Conservation (phyloP, 2,329 filamentous ascomycete genomes). For the Aureobasidium zeae region DNA sequence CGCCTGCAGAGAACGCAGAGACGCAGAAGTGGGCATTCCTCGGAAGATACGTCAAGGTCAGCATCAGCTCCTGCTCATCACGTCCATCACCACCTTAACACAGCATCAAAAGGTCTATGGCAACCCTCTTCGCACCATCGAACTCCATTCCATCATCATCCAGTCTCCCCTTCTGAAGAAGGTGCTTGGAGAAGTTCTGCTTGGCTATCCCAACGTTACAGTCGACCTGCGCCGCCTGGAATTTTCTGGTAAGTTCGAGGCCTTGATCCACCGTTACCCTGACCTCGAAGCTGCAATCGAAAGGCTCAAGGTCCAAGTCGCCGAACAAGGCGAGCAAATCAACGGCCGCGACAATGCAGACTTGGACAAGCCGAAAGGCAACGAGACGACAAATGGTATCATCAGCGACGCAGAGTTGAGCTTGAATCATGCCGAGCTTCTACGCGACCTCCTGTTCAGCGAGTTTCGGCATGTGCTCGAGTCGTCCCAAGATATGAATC, state of each 20-base stretch:
- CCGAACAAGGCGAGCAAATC: background rate
- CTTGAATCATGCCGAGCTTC: slow-evolving; percentile 32
- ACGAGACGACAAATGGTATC: too few species aligned
- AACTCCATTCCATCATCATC: slow-evolving; percentile 54
- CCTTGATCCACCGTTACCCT: slow-evolving; percentile 57
- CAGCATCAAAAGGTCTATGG: slow-evolving; percentile 25
- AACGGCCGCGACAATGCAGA: background rate
- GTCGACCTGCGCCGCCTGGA: slow-evolving; percentile 51
- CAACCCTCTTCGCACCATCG: slow-evolving; percentile 51
- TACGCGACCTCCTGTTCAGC: slow-evolving; percentile 30
- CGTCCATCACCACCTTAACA: background rate
- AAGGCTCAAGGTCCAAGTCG: slow-evolving; percentile 18
- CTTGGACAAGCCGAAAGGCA: background rate
- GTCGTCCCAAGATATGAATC: slow-evolving; percentile 31
- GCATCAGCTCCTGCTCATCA: too few species aligned
- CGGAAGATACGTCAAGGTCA: slow-evolving; percentile 48
- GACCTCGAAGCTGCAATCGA: slow-evolving; percentile 34
- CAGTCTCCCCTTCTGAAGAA: slow-evolving; percentile 54
- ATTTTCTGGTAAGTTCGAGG: slow-evolving; percentile 52
- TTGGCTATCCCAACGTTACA: slow-evolving; percentile 52
- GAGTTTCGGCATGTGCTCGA: slow-evolving; percentile 37
- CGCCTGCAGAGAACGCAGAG: slow-evolving; percentile 51
- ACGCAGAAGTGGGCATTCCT: slow-evolving; percentile 54
- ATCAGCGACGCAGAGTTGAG: background rate
- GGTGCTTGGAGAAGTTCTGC: slow-evolving; percentile 46